phyloP scores from a whole-genome alignment of 2,329 filamentous ascomycete species.

The Neopestalotiopsis sp. region DNA sequence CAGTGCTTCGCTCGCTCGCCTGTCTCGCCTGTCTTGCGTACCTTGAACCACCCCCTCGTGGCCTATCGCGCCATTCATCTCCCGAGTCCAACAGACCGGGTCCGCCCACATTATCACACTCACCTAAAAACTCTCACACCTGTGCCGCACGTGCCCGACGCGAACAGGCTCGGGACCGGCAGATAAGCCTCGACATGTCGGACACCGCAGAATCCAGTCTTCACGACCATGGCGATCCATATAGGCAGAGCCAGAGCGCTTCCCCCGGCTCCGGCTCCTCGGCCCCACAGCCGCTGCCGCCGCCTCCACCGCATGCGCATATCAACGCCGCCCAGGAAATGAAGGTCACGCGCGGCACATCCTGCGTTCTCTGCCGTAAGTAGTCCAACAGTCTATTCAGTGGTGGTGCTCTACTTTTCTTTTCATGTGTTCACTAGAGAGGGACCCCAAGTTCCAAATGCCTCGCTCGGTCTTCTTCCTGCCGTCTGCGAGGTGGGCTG shows the following conservation, averaged over 20 bases:
- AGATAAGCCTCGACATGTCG: constrained; percentile 42
- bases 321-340: constrained; percentile 48
- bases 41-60: too few relatives aligned
- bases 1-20: not conserved
- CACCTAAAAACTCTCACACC: not conserved
- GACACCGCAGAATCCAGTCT: constrained; percentile 23
- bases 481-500: not conserved
- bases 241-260: constrained; percentile 22
- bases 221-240: constrained; percentile 22
- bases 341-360: constrained; percentile 65
- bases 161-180: constrained; percentile 33
- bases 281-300: constrained; percentile 28
- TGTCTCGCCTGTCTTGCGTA: not conserved
- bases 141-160: constrained; percentile 34
- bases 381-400: not conserved
- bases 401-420: not conserved
- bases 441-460: not conserved
- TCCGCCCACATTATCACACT: not conserved
- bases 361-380: constrained; percentile 69
- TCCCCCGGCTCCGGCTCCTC: constrained; percentile 19
- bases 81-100: not conserved
- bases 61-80: not conserved
- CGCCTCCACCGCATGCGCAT: constrained; percentile 38
- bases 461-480: not conserved
- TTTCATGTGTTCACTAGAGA: not conserved